Evolutionary conservation across 305 asterid species (phyloP).

Genomic region (Ruellia speciosa): DNA sequence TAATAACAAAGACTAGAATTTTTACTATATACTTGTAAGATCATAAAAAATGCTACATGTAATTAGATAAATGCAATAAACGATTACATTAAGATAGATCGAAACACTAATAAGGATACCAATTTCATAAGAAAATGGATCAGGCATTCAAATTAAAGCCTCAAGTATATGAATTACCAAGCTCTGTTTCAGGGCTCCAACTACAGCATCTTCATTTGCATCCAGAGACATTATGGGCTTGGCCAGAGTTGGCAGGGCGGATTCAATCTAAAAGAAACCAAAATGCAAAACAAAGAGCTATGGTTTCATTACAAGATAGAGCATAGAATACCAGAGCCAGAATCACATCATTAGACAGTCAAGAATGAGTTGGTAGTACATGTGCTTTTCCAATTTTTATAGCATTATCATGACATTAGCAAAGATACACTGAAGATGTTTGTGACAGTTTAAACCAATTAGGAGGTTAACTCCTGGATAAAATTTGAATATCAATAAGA

Average conservation of each 20-base stretch:
- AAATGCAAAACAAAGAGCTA: constrained; percentile 26
- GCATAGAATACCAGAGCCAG: constrained; percentile 13
- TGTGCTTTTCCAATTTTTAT: background rate
- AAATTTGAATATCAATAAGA: background rate
- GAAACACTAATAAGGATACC: background rate
- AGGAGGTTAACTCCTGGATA: background rate
- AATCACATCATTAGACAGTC: constrained; percentile 11
- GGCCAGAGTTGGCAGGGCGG: constrained; percentile 87
- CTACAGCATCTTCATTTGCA: constrained; percentile 91
- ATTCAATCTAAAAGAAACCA: constrained; percentile 67
- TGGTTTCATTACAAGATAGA: constrained; percentile 18
- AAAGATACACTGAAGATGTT: constrained; percentile 1
- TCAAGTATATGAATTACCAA: constrained; percentile 45
- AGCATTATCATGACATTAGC: constrained; percentile 11
- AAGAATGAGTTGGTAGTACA: background rate
- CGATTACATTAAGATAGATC: too few species aligned
- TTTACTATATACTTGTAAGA: too few species aligned
- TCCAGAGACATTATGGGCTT: constrained; percentile 94
- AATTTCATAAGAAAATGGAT: background rate
- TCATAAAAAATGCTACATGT: too few species aligned
- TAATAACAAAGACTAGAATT: too few species aligned
- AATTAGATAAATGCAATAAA: too few species aligned
- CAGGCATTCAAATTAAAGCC: constrained; percentile 20
- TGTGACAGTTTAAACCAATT: constrained; percentile 6
- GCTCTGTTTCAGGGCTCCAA: constrained; percentile 85